Base-by-base conservation (phyloP, 108 stramenopile species). In the Skeletonema costatum region DNA sequence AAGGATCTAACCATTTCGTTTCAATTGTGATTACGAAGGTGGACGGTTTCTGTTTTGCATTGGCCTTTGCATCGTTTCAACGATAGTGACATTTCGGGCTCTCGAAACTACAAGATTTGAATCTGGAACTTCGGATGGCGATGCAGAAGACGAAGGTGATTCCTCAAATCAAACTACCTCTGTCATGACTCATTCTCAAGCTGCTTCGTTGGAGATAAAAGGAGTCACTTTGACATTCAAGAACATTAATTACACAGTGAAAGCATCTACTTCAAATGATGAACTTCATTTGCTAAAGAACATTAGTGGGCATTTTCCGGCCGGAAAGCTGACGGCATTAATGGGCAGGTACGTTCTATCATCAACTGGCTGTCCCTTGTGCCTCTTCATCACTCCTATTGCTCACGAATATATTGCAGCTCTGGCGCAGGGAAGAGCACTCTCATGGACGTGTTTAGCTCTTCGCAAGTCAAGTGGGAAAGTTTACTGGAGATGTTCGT, bases 381-480 rank as follows among this genome's bases (percentile, higher is more conserved):
- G 12, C 68, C 35, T 63, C 17, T 31, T 36, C 53, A 17, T 48
- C 38, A 7, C 71, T 71, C 13, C 59, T 14, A 31, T 31, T 63
- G 62, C 64, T 56, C 53, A 56, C 53, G 53, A 56, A 25, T 25
- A 56, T 25, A 25, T 25, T 56, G 25, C 25, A 56, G 53, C 16
- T 38, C 25, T 61, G 70, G 80, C 0, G 85, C 85, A 9, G 86
- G 84, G 0, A 85, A 88, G 60, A 86, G 85, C 8, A 88, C 87
- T 5, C 62, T 87, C 3, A 84, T 96, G 72, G 92, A 93, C 60
- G 92, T 94, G 2, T 67, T 67, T 97, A 16, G 84, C 95, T 6
- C 91, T 96, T 13, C 88, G 97, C 21, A 97, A 97, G 75, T 78
- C 92, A 48, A 85, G 86, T 30, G 96, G 96, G 3, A 82, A 78